Percentiles rank a stretch among this genome's conserved stretches.
Evolutionary conservation across 345 rosid genomes (phyloP).

Genomic region (Sonneratia caseolaris): DNA sequence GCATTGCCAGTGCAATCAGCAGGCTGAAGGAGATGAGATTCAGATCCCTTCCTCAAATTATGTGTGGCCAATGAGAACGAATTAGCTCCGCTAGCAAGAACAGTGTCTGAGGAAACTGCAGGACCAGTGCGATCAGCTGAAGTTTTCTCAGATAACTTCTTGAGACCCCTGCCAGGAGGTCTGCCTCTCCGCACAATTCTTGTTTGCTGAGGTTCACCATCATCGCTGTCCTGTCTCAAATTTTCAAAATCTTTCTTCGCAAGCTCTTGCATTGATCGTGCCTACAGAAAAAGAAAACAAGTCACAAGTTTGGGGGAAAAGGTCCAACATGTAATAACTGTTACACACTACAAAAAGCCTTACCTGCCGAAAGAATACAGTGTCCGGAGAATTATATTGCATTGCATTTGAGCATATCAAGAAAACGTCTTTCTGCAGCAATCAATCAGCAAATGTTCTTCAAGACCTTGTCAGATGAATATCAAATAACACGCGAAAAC

Average conservation of each 20-base stretch:
- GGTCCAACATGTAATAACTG: neutral
- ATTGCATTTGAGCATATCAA: conserved; percentile 88
- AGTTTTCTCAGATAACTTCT: conserved; percentile 52
- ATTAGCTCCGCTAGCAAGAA: conserved; percentile 56
- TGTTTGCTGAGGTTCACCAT: conserved; percentile 58
- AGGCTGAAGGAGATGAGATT: conserved; percentile 31
- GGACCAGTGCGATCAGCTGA: conserved; percentile 44
- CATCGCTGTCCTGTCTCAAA: conserved; percentile 90
- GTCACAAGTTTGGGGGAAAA: conserved; percentile 2
- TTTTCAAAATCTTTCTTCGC: conserved; percentile 91
- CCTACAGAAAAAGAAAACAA: conserved; percentile 1
- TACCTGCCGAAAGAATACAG: conserved; percentile 89
- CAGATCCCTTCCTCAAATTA: conserved; percentile 52
- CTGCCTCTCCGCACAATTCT: conserved; percentile 60
- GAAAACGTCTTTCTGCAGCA: conserved; percentile 70
- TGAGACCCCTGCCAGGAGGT: conserved; percentile 49
- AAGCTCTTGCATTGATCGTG: conserved; percentile 67
- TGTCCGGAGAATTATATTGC: conserved; percentile 91
- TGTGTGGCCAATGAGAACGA: conserved; percentile 33
- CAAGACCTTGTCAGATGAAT: neutral
- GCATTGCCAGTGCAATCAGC: conserved; percentile 45
- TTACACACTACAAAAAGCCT: conserved; percentile 12
- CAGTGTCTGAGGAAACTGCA: conserved; percentile 54
- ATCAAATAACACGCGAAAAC: neutral
- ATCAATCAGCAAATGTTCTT: neutral